Evolutionary conservation across 495 filamentous ascomycete species (phyloP).

Genomic region (Penicillium pulvis): DNA sequence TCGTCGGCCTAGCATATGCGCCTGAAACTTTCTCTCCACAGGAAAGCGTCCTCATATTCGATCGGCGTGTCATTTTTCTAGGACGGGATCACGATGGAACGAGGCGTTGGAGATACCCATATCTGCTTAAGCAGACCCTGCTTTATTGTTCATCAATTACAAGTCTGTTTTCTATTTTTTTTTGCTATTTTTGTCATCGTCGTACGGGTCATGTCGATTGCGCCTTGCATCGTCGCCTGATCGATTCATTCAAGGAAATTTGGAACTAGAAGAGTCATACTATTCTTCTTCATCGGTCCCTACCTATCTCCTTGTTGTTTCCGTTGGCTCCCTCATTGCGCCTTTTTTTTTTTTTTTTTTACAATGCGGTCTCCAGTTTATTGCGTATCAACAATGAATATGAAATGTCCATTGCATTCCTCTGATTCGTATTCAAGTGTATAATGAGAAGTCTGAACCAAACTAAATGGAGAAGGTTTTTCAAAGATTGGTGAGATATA

Average conservation of each 20-base stretch:
- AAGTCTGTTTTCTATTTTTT: slow-evolving; percentile 34
- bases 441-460: background rate
- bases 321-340: slow-evolving; percentile 12
- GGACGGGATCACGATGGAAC: slow-evolving; percentile 49
- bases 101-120: slow-evolving; percentile 57
- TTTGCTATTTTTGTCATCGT: slow-evolving; percentile 21
- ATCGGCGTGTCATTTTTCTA: slow-evolving; percentile 34
- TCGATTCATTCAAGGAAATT: slow-evolving; percentile 18
- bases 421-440: background rate
- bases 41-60: slow-evolving; percentile 28
- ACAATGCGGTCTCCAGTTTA: slow-evolving; percentile 1
- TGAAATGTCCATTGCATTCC: background rate
- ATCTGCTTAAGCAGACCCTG: slow-evolving; percentile 42
- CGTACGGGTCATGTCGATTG: slow-evolving; percentile 5
- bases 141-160: slow-evolving; percentile 31
- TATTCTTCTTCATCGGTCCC: slow-evolving; percentile 25
- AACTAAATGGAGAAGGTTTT: slow-evolving; percentile 20
- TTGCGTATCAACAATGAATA: background rate
- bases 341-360: slow-evolving; percentile 2
- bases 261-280: slow-evolving; percentile 10
- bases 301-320: slow-evolving; percentile 25
- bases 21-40: slow-evolving; percentile 19
- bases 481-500: slow-evolving; percentile 19
- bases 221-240: slow-evolving; percentile 6
- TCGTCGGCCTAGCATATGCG: slow-evolving; percentile 35